These are phyloP conservation scores for Viola pubescens DNA, from an alignment of 441 rosid species.

Conservation along the genomic window DNA sequence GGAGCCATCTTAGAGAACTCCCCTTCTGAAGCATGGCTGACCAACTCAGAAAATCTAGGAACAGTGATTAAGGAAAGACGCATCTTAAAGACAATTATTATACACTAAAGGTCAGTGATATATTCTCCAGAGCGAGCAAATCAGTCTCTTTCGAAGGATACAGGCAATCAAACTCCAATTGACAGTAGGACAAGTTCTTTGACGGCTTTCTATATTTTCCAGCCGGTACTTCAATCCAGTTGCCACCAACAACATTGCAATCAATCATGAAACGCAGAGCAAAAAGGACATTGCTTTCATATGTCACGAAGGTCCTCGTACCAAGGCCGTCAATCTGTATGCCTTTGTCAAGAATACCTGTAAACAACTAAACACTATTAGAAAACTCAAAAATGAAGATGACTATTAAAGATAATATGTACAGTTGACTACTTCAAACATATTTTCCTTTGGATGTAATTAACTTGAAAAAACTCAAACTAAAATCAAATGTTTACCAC, in stretches of 20 bases:
- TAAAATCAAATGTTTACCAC: conserved; percentile 44
- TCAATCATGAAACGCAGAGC: conserved; percentile 99
- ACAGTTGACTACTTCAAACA: neutral
- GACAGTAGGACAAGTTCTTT: conserved; percentile 65
- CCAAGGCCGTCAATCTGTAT: conserved; percentile 93
- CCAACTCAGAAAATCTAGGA: conserved; percentile 64
- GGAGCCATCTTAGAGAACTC: conserved; percentile 98
- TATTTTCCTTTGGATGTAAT: neutral
- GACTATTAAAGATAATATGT: neutral
- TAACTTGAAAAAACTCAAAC: neutral
- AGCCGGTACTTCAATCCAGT: conserved; percentile 91
- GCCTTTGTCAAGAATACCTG: conserved; percentile 95
- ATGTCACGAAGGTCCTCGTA: conserved; percentile 85
- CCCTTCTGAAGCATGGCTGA: conserved; percentile 88
- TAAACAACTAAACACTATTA: conserved; percentile 14
- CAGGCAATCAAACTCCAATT: conserved; percentile 90
- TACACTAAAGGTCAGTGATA: conserved; percentile 1
- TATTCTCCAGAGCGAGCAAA: conserved; percentile 15
- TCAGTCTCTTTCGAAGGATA: conserved; percentile 41
- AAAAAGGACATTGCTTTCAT: conserved; percentile 90
- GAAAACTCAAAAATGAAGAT: neutral
- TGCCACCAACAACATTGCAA: conserved; percentile 83
- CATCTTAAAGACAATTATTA: conserved; percentile 6
- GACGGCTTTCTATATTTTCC: conserved; percentile 69
- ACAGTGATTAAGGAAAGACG: conserved; percentile 32